Percentiles rank a stretch among this genome's conserved stretches.
phyloP scores from a whole-genome alignment of 202 grass and related monocot genomes.

The Carex sylvatica region DNA sequence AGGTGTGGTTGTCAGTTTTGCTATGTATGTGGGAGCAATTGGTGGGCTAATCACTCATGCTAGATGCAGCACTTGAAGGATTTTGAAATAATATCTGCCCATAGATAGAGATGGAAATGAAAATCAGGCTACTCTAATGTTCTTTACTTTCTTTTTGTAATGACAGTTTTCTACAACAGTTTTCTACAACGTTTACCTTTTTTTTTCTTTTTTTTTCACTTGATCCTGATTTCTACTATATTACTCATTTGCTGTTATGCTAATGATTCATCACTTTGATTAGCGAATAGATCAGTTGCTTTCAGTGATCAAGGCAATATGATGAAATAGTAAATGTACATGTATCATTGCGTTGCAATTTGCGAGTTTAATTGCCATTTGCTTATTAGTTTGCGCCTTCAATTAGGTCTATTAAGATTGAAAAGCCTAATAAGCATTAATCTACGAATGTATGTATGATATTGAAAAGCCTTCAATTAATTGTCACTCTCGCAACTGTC shows the following conservation, averaged over 20 bases:
- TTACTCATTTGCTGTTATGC: neutral
- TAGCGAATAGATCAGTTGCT: neutral
- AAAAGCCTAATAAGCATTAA: neutral
- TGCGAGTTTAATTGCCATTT: neutral
- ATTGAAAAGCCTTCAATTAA: neutral
- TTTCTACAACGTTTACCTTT: neutral
- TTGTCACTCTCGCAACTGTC: neutral
- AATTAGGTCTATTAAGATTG: neutral
- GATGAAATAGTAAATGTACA: neutral
- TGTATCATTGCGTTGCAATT: neutral
- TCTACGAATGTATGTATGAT: neutral
- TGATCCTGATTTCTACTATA: neutral
- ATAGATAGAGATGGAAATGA: no score
- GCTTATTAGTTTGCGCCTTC: neutral
- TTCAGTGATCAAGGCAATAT: neutral
- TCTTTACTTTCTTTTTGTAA: neutral
- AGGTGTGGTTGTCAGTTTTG: slow-evolving; percentile 64
- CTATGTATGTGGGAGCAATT: slow-evolving; percentile 43
- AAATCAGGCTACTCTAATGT: neutral
- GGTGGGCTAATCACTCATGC: slow-evolving; percentile 16
- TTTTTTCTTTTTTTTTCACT: neutral
- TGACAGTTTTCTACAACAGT: neutral
- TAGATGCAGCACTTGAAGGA: slow-evolving; percentile 16
- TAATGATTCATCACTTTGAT: neutral
- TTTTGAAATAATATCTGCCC: neutral